A percentile compares a stretch with the other conserved stretches of the same genome.
Evolutionary conservation across 176 grass and related monocot species (phyloP).

Genomic region (Aegilops longissima): DNA sequence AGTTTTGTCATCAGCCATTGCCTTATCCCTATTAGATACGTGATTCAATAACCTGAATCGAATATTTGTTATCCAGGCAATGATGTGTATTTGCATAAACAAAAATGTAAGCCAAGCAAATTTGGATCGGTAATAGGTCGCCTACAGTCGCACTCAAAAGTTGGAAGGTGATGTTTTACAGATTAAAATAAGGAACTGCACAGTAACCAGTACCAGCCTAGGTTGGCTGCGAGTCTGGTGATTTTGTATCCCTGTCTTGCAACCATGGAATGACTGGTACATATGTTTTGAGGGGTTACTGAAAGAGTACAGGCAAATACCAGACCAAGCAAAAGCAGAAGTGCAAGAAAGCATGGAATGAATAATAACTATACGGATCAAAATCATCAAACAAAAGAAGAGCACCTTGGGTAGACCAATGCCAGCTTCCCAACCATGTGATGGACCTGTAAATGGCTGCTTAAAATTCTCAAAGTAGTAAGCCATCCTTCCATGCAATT

Average conservation of each 20-base stretch:
- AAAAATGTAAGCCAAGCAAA: background rate
- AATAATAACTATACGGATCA: background rate
- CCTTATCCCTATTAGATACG: background rate
- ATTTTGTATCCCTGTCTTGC: background rate
- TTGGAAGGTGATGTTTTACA: background rate
- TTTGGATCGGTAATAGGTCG: background rate
- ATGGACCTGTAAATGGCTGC: conserved; percentile 50
- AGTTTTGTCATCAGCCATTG: background rate
- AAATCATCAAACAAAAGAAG: background rate
- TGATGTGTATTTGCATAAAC: background rate
- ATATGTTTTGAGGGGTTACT: background rate
- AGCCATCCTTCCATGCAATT: conserved; percentile 45
- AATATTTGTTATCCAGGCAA: background rate
- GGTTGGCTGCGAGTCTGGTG: background rate
- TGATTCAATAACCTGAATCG: background rate
- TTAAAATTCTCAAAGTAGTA: conserved; percentile 44
- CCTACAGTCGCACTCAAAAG: background rate
- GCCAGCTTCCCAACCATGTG: conserved; percentile 79
- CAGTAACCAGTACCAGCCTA: background rate
- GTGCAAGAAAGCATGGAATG: background rate
- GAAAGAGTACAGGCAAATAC: background rate
- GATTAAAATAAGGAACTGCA: background rate
- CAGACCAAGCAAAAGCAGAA: background rate
- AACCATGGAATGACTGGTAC: background rate
- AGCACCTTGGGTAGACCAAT: conserved; percentile 67